Evolutionary conservation across 2,329 filamentous ascomycete genomes (phyloP).

Genomic region (Echinosphaeria canescens): DNA sequence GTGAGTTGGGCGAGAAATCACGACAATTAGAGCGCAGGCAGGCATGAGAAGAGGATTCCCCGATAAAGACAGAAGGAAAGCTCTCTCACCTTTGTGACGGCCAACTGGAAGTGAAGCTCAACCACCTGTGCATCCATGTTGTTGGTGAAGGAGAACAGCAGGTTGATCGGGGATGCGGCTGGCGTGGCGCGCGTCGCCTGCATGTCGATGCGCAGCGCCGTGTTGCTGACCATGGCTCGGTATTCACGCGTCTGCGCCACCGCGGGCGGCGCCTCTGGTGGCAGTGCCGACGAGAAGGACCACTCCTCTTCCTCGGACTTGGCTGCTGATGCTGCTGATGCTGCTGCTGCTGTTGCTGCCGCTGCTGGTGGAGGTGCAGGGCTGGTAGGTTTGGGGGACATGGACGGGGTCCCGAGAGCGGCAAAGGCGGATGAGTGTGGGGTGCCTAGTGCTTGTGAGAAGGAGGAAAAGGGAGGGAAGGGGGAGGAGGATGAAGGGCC

Average conservation of each 20-base stretch:
- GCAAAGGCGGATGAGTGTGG: constrained; percentile 28
- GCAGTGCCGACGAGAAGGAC: constrained; percentile 78
- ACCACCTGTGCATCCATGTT: constrained; percentile 46
- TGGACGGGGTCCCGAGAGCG: constrained; percentile 18
- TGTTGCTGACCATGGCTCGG: constrained; percentile 45
- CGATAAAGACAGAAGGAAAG: too few relatives aligned
- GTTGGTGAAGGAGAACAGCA: constrained; percentile 72
- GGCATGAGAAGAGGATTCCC: too few relatives aligned
- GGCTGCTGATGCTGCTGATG: too few relatives aligned
- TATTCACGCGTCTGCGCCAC: constrained; percentile 35
- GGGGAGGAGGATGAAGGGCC: constrained; percentile 22
- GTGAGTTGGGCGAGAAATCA: constrained; percentile 6
- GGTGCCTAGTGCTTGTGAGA: too few relatives aligned
- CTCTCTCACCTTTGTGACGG: constrained; percentile 67
- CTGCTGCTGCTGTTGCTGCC: too few relatives aligned
- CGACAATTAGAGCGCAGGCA: background rate
- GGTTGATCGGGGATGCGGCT: constrained; percentile 34
- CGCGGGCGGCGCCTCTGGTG: constrained; percentile 27
- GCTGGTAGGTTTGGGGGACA: constrained; percentile 12
- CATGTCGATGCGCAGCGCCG: constrained; percentile 51
- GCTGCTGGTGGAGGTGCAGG: constrained; percentile 10
- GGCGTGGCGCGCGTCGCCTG: constrained; percentile 37
- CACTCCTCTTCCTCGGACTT: constrained; percentile 74
- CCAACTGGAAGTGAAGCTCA: constrained; percentile 76
- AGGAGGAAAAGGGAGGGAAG: constrained; percentile 33